These are phyloP conservation scores for Curvularia spicifera DNA, from an alignment of 2,329 filamentous ascomycete genomes.

Conservation along the genomic window DNA sequence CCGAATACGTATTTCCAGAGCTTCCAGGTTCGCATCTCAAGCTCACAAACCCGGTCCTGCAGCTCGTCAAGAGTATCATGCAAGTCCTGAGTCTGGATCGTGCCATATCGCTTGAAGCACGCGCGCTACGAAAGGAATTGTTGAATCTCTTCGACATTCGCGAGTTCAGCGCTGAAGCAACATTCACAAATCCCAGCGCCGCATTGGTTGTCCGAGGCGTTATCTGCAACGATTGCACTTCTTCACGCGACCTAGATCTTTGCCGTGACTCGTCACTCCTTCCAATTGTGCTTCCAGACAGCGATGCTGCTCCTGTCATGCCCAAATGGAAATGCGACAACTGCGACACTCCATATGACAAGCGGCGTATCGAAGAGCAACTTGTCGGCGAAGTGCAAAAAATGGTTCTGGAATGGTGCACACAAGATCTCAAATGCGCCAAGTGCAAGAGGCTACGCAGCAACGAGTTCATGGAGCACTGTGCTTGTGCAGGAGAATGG, in stretches of 20 bases:
- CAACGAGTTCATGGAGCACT: conserved; percentile 97
- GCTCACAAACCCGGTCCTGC: conserved; percentile 74
- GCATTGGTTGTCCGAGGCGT: conserved; percentile 75
- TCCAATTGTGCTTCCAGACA: conserved; percentile 54
- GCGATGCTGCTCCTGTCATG: conserved; percentile 58
- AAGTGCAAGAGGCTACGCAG: conserved; percentile 71
- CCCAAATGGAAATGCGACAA: conserved; percentile 75
- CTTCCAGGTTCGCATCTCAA: conserved; percentile 75
- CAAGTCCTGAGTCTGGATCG: conserved; percentile 91
- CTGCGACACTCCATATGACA: conserved; percentile 77
- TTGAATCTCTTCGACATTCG: conserved; percentile 90
- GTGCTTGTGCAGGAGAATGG: conserved; percentile 90
- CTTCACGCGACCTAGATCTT: conserved; percentile 86
- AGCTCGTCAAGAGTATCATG: conserved; percentile 91
- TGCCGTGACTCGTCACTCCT: conserved; percentile 87
- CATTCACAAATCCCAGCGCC: conserved; percentile 84
- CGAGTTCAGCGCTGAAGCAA: conserved; percentile 88
- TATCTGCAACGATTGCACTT: conserved; percentile 88
- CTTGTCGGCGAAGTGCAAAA: conserved; percentile 79
- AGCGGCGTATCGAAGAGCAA: conserved; percentile 82
- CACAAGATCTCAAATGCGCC: conserved; percentile 87
- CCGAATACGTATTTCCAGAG: conserved; percentile 83
- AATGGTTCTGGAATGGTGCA: conserved; percentile 78
- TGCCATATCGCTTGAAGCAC: conserved; percentile 85
- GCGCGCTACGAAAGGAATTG: conserved; percentile 86